Evolutionary conservation across 495 filamentous ascomycete species (phyloP).

Genomic region (Penicillium tannophilum): DNA sequence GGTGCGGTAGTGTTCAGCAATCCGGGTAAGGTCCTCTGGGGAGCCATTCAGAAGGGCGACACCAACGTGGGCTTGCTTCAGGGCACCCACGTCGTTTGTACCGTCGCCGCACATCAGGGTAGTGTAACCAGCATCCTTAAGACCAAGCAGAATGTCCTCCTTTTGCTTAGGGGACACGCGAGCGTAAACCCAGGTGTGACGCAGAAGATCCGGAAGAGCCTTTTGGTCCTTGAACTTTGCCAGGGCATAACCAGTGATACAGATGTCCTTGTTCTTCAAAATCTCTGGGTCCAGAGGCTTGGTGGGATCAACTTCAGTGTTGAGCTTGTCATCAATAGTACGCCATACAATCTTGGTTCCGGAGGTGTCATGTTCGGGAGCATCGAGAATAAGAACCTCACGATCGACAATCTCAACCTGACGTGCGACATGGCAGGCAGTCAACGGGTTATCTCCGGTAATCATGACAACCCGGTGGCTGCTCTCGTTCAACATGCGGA

Average conservation of each 20-base stretch:
- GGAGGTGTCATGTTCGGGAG: slow-evolving; percentile 85
- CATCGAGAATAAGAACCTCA: slow-evolving; percentile 91
- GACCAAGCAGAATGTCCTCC: slow-evolving; percentile 93
- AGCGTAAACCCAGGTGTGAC: slow-evolving; percentile 96
- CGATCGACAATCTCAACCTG: slow-evolving; percentile 98
- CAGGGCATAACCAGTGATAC: slow-evolving; percentile 93
- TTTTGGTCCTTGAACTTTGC: slow-evolving; percentile 82
- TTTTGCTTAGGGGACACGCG: slow-evolving; percentile 98
- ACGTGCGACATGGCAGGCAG: slow-evolving; percentile 91
- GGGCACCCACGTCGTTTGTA: slow-evolving; percentile 95
- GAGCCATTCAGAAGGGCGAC: slow-evolving; percentile 96
- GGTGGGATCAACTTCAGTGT: slow-evolving; percentile 83
- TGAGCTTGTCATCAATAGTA: slow-evolving; percentile 88
- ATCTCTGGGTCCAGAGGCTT: slow-evolving; percentile 81
- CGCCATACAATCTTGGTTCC: slow-evolving; percentile 88
- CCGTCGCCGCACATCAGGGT: slow-evolving; percentile 99
- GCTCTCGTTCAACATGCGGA: slow-evolving; percentile 97
- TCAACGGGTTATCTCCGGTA: slow-evolving; percentile 96
- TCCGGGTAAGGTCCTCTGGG: slow-evolving; percentile 83
- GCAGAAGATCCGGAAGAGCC: slow-evolving; percentile 71
- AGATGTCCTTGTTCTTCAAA: slow-evolving; percentile 85
- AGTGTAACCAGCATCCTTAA: slow-evolving; percentile 96
- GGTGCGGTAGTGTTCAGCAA: slow-evolving; percentile 87
- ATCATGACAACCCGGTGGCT: slow-evolving; percentile 99
- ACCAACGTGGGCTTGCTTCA: slow-evolving; percentile 98